These are phyloP conservation scores for Russula vinacea DNA, from an alignment of 768 basidiomycete species.

Conservation along the genomic window DNA sequence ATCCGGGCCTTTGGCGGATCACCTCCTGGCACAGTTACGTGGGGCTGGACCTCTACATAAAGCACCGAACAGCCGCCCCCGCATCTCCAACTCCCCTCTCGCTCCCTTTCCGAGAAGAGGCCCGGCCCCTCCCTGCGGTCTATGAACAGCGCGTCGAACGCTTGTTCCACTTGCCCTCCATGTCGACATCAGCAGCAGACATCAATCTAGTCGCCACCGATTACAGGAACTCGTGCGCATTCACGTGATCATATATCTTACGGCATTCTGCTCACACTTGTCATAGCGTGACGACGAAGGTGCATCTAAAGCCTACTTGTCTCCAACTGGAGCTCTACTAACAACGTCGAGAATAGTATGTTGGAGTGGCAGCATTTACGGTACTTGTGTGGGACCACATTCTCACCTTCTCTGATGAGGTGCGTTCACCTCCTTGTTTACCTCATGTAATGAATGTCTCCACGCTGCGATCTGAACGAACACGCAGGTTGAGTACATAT, in stretches of 20 bases:
- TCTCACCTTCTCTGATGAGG: conserved; percentile 50
- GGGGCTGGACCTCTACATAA: background rate
- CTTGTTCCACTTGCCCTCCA: background rate
- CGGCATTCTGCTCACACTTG: background rate
- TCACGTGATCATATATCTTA: background rate
- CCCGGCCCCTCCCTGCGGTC: background rate
- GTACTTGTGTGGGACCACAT: conserved; percentile 56
- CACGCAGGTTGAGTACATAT: conserved; percentile 48
- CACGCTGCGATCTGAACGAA: background rate
- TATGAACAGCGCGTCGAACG: background rate
- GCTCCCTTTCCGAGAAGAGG: background rate
- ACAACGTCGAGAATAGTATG: conserved; percentile 38
- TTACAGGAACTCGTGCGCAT: conserved; percentile 9
- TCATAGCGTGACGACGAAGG: background rate
- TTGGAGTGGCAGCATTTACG: conserved; percentile 52
- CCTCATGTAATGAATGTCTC: background rate
- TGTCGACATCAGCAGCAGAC: background rate
- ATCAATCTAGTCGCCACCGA: background rate
- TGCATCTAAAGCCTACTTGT: background rate
- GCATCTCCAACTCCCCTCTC: background rate
- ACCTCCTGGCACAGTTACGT: background rate
- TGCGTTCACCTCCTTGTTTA: too few species aligned
- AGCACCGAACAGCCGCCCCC: background rate
- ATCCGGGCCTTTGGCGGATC: conserved; percentile 1
- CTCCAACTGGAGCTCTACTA: background rate